These are phyloP conservation scores for Triticum aestivum DNA, from an alignment of 176 grass and related monocot genomes.

Conservation along the genomic window IWGSC_CS_RefSeq_v2.1 NC_057806.1:506721641-506722140, in stretches of 20 bases:
- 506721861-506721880: constrained; percentile 32
- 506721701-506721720: not conserved
- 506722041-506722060: not conserved
- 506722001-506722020: not conserved
- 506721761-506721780: not conserved
- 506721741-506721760: not conserved
- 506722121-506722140: too few relatives aligned
- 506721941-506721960: constrained; percentile 27
- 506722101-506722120: too few relatives aligned
- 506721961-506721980: constrained; percentile 9
- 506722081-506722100: not conserved
- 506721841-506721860: constrained; percentile 22
- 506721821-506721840: constrained; percentile 30
- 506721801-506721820: constrained; percentile 1
- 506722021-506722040: too few relatives aligned
- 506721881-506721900: constrained; percentile 12
- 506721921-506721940: constrained; percentile 36
- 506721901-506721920: constrained; percentile 26
- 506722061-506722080: not conserved
- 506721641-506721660: too few relatives aligned
- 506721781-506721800: too few relatives aligned
- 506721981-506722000: not conserved
- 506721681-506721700: too few relatives aligned
- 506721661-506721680: too few relatives aligned
- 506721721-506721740: not conserved